Conservation (phyloP, 495 filamentous ascomycete species). For the Aspergillus bridgeri region DNA sequence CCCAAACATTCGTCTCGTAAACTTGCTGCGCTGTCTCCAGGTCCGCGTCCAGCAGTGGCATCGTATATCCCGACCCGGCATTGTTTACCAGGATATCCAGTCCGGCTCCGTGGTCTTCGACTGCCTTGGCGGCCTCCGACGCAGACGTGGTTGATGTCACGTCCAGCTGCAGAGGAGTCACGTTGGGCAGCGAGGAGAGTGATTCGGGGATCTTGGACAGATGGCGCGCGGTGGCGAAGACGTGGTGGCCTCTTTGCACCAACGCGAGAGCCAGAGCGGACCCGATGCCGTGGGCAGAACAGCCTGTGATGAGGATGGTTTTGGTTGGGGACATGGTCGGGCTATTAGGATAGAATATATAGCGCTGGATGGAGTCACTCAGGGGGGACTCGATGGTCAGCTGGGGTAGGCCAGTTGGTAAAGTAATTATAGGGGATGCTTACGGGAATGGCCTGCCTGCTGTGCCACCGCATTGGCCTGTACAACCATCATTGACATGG, state of each 20-base stretch:
- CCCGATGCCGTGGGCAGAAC: conserved; percentile 39
- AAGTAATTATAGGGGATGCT: neutral
- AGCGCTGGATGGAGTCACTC: no score
- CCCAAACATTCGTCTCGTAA: conserved; percentile 32
- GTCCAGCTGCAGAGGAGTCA: conserved; percentile 25
- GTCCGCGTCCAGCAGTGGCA: conserved; percentile 28
- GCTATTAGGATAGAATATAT: neutral
- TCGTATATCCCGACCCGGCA: conserved; percentile 20
- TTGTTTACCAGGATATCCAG: conserved; percentile 35
- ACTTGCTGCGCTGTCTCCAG: conserved; percentile 23
- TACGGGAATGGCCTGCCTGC: neutral
- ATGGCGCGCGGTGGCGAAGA: conserved; percentile 42
- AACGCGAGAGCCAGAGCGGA: conserved; percentile 34
- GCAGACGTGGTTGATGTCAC: conserved; percentile 32
- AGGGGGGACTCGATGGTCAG: neutral
- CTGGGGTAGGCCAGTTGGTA: neutral
- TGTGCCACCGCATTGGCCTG: neutral
- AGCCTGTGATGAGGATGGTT: conserved; percentile 41
- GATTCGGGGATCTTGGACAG: conserved; percentile 28
- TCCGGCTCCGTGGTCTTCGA: conserved; percentile 10
- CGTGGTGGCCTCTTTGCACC: conserved; percentile 30
- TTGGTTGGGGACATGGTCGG: neutral
- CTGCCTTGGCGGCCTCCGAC: conserved; percentile 8
- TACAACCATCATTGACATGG: neutral
- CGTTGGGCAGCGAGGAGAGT: conserved; percentile 16